Base-by-base conservation (phyloP, 2,329 filamentous ascomycete genomes). In the Cephalotrichum gorgonifer region DNA sequence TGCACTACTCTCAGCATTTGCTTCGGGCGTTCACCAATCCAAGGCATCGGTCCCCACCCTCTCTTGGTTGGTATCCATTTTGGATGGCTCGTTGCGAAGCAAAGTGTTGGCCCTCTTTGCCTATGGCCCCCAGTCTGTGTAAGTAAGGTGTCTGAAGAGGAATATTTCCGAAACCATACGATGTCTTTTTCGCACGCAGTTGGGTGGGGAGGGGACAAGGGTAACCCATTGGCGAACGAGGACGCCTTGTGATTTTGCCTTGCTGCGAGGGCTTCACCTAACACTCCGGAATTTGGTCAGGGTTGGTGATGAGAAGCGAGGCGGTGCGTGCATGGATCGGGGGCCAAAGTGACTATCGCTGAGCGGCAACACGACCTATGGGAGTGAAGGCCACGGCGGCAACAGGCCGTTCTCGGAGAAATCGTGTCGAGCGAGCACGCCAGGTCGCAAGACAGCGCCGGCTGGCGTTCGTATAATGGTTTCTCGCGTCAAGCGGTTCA, bases 311-410 rank as follows among this genome's bases (percentile, higher is more conserved):
- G 11, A 31, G 14, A 38, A 17, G 33, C 14, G 33, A 38, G n/a
- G 30, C 15, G 43, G 30, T 27, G 44, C 38, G 44, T 41, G 38
- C 30, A 39, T 47, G 44, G 31, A 39, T 39, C 44, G 15, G 31
- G 15, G 14, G 26, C 38, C 31, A 39, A 20, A 22, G 26, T 26
- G 44, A 35, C 17, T n/a, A 25, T 39, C 38, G 44, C 44, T 25
- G 44, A 47, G 44, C 44, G 44, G 44, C 38, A 47, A 38, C 44
- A n/a, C 44, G 44, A 39, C 44, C 44, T 47, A 47, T 47, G 30
- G 39, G 44, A 15, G 23, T 26, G 22, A 39, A 22, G 3, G 14
- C 25, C 30, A 28, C 22, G 23, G 44, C 44, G 31, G 44, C 31
- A 39, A 27, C 44, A 39, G 20, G 30, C 20, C 12, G 14, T 26